Conservation (phyloP, 306 rosid species). For the Oemleria cerasiformis region DNA sequence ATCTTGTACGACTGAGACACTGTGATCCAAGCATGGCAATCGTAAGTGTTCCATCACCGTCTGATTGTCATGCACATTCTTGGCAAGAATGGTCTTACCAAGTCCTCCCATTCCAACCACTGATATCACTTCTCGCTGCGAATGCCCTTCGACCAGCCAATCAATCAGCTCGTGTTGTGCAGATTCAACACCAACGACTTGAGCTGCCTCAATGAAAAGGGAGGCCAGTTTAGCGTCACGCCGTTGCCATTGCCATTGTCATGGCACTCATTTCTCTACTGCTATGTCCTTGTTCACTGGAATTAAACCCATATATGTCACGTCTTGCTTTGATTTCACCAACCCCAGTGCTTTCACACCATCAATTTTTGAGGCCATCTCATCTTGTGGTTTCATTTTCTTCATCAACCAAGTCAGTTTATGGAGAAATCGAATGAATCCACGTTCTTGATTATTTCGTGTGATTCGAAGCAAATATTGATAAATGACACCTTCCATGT, state of each 20-base stretch:
- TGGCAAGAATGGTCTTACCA: constrained; percentile 22
- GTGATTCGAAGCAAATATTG: not conserved
- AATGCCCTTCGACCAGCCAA: not conserved
- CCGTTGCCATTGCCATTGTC: not conserved
- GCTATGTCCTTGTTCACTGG: not conserved
- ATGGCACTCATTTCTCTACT: not conserved
- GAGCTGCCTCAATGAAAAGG: constrained; percentile 7
- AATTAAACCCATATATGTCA: not conserved
- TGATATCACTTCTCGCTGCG: not conserved
- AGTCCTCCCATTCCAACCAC: constrained; percentile 25
- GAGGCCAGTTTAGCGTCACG: constrained; percentile 11
- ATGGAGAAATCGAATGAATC: not conserved
- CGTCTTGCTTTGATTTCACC: not conserved
- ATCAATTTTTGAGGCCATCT: not conserved
- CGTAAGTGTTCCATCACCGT: not conserved
- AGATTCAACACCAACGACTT: constrained; percentile 20
- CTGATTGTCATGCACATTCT: not conserved
- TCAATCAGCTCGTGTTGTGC: constrained; percentile 2
- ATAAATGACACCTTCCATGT: constrained; percentile 5
- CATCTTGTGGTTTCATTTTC: not conserved
- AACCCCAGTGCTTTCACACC: not conserved
- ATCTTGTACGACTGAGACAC: constrained; percentile 6
- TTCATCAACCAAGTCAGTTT: not conserved
- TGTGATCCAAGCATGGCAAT: constrained; percentile 20
- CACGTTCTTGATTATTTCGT: not conserved